These are phyloP conservation scores for Eruca vesicaria DNA, from an alignment of 441 rosid genomes.

Conservation along the genomic window DNA sequence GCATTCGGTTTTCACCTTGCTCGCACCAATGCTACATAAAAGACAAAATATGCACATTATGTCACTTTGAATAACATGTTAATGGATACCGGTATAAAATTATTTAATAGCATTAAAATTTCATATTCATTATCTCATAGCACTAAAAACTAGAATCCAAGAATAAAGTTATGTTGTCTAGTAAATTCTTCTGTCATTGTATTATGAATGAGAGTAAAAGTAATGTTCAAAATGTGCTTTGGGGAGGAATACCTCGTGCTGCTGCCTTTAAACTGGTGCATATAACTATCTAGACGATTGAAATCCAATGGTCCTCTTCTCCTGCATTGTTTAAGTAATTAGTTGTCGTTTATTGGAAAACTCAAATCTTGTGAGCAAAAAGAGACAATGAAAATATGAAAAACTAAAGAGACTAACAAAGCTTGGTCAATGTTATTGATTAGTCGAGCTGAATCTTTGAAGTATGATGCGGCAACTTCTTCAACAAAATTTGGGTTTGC, in stretches of 20 bases:
- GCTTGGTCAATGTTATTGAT: constrained; percentile 66
- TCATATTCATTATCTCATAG: too few relatives aligned
- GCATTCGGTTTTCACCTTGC: constrained; percentile 91
- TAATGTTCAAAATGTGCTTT: neutral
- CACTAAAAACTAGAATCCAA: neutral
- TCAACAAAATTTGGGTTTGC: constrained; percentile 97
- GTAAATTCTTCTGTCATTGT: neutral
- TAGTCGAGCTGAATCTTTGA: constrained; percentile 78
- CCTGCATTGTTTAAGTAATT: constrained; percentile 42
- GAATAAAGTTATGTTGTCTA: neutral
- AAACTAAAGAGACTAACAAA: constrained; percentile 46
- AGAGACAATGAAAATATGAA: neutral
- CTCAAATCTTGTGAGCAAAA: neutral
- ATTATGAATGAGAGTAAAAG: neutral
- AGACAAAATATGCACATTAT: neutral
- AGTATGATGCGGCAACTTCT: constrained; percentile 80
- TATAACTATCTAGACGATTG: constrained; percentile 59
- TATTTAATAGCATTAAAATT: too few relatives aligned
- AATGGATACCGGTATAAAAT: too few relatives aligned
- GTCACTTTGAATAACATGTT: neutral
- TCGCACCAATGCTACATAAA: constrained; percentile 80
- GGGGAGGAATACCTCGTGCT: constrained; percentile 63
- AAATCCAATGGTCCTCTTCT: constrained; percentile 69
- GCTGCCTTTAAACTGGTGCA: constrained; percentile 97
- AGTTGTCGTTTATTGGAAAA: neutral